Percentiles rank a stretch among this genome's conserved stretches.
Conservation (phyloP, 2,329 filamentous ascomycete genomes). For the Cytospora leucostoma region DNA sequence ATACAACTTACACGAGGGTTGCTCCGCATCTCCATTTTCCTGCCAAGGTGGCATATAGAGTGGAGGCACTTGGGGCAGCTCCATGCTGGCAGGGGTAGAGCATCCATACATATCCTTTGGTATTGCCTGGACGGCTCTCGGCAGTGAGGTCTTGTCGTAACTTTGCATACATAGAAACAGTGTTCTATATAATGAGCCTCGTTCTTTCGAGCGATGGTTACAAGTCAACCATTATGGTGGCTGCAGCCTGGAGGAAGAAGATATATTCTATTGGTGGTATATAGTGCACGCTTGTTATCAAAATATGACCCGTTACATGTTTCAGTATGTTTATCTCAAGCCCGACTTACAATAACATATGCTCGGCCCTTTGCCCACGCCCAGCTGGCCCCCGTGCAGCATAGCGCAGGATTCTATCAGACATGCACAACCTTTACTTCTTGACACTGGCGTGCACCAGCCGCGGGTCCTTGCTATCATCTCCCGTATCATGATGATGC, state of each 20-base stretch:
- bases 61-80: not conserved
- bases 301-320: not conserved
- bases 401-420: no score
- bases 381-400: no score
- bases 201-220: no score
- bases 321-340: not conserved
- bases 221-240: no score
- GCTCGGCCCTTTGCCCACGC: no score
- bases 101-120: no score
- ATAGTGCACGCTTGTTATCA: slow-evolving; percentile 1
- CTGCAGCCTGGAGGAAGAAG: no score
- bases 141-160: no score
- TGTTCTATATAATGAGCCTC: no score
- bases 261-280: slow-evolving; percentile 15
- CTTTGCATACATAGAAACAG: no score
- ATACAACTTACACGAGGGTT: not conserved
- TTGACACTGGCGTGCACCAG: slow-evolving; percentile 14
- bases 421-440: slow-evolving; percentile 2
- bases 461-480: slow-evolving; percentile 1
- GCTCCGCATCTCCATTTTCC: slow-evolving; percentile 1
- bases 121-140: no score
- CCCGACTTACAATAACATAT: no score
- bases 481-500: not conserved
- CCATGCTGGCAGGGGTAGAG: not conserved
- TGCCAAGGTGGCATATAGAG: not conserved